Percentiles rank a stretch among this genome's conserved stretches.
phyloP scores from a whole-genome alignment of 2,329 filamentous ascomycete species.

The Chaetomiaceae sp. region DNA sequence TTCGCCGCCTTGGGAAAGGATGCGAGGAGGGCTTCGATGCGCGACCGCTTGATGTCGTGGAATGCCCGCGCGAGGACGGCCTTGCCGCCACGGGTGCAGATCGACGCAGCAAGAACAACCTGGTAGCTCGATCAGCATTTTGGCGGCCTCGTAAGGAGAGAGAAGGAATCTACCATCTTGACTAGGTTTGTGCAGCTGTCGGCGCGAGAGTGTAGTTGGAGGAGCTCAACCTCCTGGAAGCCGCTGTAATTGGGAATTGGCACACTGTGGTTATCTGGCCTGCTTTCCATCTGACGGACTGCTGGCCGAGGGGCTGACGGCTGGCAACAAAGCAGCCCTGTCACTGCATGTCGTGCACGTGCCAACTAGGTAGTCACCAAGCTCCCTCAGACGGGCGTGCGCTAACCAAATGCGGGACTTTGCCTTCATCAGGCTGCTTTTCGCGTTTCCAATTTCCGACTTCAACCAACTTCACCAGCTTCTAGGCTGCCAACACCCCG shows the following conservation, averaged over 20 bases:
- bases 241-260: conserved; percentile 16
- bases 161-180: conserved; percentile 38
- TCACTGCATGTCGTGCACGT: not conserved
- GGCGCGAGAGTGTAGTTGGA: conserved; percentile 8
- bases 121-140: conserved; percentile 37
- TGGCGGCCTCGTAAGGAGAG: not conserved
- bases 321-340: conserved; percentile 13
- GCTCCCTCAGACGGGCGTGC: too few relatives aligned
- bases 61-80: conserved; percentile 97
- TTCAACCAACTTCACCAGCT: not conserved
- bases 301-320: conserved; percentile 24
- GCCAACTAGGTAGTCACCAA: not conserved
- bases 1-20: conserved; percentile 98
- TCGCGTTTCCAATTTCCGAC: conserved; percentile 2
- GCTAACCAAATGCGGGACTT: conserved; percentile 6
- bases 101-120: conserved; percentile 98
- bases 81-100: conserved; percentile 97
- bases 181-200: conserved; percentile 16
- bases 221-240: conserved; percentile 17
- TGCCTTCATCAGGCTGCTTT: not conserved
- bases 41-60: conserved; percentile 92
- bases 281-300: conserved; percentile 18
- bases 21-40: conserved; percentile 92
- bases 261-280: conserved; percentile 24
- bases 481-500: too few relatives aligned